Evolutionary conservation across 208 protist species (phyloP), one percentile per base, ranked within the genome.

Genomic region (Novymonas esmeraldas): DNA sequence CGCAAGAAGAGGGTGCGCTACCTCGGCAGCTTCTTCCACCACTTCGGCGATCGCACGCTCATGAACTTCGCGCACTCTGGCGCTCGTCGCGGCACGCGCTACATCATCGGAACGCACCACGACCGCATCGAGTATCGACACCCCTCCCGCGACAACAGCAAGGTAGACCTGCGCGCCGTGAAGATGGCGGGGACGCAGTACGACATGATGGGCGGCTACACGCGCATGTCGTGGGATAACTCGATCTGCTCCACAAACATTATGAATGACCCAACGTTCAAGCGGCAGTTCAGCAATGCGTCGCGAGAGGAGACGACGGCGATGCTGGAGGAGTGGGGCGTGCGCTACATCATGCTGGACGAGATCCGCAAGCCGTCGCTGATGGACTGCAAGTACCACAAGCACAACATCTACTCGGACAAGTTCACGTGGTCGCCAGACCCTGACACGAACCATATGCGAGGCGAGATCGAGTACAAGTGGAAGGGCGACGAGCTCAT

Each of bases 401-500:
- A 74, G 48, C 90, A 96, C 56, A 36, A 65, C 2, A 64, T 96
- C 29, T 96, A 87, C 77, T 64, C 84, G 7, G 66, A 94, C 74
- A 96, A 96, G 61, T 96, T 96, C 69, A 76, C 76, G 26, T 94
- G 88, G 78, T 73, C 83, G 6, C 86, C 84, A 6, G 72, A 84
- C 55, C 90, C 90, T 7, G 75, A 85, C 55, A 93, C 81, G 33
- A 89, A 94, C 72, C 70, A 80, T 44, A 70, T 75, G 62, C 79
- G 84, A 26, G 87, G 90, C 6, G 90, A 96, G 60, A 81, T 82
- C 3, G 90, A 96, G 64, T 93, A 65, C 73, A 88, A 89, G 69
- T 96, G 90, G 90, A 88, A 89, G 62, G 84, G 86, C 20, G 74
- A 87, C 34, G 84, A 94, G 60, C 81, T 85, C 20, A 91, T 96